A percentile compares a stretch with the other conserved stretches of the same genome.
phyloP scores from a whole-genome alignment of 129 eudicot species.

The Flaveria brownii region DNA sequence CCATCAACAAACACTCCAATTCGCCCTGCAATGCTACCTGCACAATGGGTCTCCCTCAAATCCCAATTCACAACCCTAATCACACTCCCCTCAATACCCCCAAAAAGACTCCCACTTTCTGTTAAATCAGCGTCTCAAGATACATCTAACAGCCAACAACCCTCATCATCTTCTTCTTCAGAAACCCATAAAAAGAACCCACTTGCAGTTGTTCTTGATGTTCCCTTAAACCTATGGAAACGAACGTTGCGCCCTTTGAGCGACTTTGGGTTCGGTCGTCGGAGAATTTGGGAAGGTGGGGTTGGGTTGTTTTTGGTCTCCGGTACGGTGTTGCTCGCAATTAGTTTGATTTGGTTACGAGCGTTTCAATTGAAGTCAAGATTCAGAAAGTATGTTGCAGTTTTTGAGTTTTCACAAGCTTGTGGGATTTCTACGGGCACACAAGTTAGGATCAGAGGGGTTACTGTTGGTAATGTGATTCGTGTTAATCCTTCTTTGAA shows the following conservation, averaged over 20 bases:
- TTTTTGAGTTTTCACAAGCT: conserved; percentile 81
- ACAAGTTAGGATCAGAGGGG: conserved; percentile 87
- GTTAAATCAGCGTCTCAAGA: conserved; percentile 49
- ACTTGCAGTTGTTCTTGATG: conserved; percentile 48
- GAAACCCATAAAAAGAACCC: conserved; percentile 41
- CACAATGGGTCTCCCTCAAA: conserved; percentile 36
- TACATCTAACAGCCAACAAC: conserved; percentile 30
- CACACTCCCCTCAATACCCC: conserved; percentile 40
- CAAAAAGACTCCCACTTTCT: conserved; percentile 27
- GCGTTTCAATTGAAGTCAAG: conserved; percentile 76
- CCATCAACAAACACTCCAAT: conserved; percentile 42
- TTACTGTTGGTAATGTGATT: conserved; percentile 80
- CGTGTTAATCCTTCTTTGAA: conserved; percentile 79
- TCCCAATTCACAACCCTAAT: conserved; percentile 29
- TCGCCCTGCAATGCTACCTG: conserved; percentile 41
- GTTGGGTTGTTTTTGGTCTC: conserved; percentile 87
- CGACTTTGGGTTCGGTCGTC: conserved; percentile 83
- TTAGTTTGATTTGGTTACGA: conserved; percentile 74
- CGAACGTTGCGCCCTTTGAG: conserved; percentile 73
- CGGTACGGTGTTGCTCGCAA: conserved; percentile 61
- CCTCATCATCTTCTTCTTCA: conserved; percentile 25
- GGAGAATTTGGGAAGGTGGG: conserved; percentile 98
- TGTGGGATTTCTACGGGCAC: conserved; percentile 86
- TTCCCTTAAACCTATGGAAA: conserved; percentile 66
- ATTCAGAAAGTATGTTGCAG: conserved; percentile 74